phyloP scores from a whole-genome alignment of 495 filamentous ascomycete species.

The Neurospora terricola region DNA sequence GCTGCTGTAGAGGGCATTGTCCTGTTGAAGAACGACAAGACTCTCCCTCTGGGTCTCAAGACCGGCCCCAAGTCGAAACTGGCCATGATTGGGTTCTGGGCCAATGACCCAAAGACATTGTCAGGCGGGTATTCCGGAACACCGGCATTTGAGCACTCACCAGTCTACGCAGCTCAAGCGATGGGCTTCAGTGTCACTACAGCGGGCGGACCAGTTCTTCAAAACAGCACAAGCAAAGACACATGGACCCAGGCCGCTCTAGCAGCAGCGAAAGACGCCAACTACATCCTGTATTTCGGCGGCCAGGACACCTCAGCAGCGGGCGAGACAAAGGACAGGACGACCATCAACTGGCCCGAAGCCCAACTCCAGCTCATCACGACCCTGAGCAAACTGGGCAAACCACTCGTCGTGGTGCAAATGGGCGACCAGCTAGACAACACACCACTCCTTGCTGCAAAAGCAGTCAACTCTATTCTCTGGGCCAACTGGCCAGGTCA shows the following conservation, averaged over 20 bases:
- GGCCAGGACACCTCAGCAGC: slow-evolving; percentile 34
- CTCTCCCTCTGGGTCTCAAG: slow-evolving; percentile 18
- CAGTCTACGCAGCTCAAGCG: slow-evolving; percentile 23
- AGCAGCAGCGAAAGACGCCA: slow-evolving; percentile 25
- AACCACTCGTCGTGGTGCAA: slow-evolving; percentile 34
- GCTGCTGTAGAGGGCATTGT: slow-evolving; percentile 23
- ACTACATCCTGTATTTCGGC: slow-evolving; percentile 35
- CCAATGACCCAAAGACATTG: slow-evolving; percentile 20
- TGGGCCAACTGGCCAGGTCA: slow-evolving; percentile 48
- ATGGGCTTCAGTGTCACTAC: slow-evolving; percentile 17
- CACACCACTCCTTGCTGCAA: slow-evolving; percentile 35
- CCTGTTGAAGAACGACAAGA: slow-evolving; percentile 24
- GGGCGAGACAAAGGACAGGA: slow-evolving; percentile 31
- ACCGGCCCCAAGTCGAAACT: slow-evolving; percentile 9
- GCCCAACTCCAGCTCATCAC: slow-evolving; percentile 33
- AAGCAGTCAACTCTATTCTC: slow-evolving; percentile 43
- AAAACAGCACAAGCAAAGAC: slow-evolving; percentile 46
- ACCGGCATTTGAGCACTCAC: slow-evolving; percentile 22
- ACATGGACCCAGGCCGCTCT: slow-evolving; percentile 41
- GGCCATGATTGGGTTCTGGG: slow-evolving; percentile 32
- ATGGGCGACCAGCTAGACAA: slow-evolving; percentile 48
- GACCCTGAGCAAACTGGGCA: slow-evolving; percentile 24
- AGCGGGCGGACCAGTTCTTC: slow-evolving; percentile 24
- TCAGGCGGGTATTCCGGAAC: slow-evolving; percentile 30
- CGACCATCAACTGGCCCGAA: slow-evolving; percentile 32